Base-by-base conservation (phyloP, 2,329 filamentous ascomycete genomes). In the Thermochaetoides dissita region DNA sequence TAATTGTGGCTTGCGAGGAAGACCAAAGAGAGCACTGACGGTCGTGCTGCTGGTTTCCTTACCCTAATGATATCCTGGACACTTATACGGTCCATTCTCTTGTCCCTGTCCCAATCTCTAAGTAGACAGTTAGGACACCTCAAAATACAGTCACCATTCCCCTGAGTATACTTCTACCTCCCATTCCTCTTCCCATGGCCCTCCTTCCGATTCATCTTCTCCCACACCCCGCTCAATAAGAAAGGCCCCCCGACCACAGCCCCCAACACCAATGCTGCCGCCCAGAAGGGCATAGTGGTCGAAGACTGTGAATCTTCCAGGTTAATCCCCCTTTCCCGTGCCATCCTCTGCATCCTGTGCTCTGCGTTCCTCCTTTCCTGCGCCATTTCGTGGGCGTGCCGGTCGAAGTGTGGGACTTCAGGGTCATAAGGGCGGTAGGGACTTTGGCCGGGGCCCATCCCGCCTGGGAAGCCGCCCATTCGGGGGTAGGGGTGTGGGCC, bases 381-480 rank as follows among this genome's bases (percentile, higher is more conserved):
- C 32, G 85, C 93, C 47, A 76, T 69, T 53, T 78, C 76, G 61
- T 94, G 88, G 8, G 72, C 69, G 35, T 64, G 67, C 34, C 74
- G 72, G 63, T 96, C 81, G 52, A 94, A 98, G 63, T 94, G 84
- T 50, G 78, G 75, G 30, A 86, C 67, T 31, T 78, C 65, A 30
- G 65, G 59, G 9, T 36, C 38, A 37, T 60, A n/a, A n/a, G n/a
- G n/a, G n/a, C n/a, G 55, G 49, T 63, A 71, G 6, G 68, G 66
- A 34, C 68, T 62, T 43, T 72, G 69, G 0, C 76, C 79, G 2
- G 69, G 68, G 0, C 75, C 75, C 66, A 81, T 80, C 0, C 79
- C 79, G 11, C 62, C 62, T 1, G 59, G n/a, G n/a, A n/a, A n/a
- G n/a, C n/a, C n/a, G n/a, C n/a, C n/a, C n/a, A n/a, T n/a, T n/a